phyloP scores from a whole-genome alignment of 768 basidiomycete genomes.

The Leccinum rimulosum region DNA sequence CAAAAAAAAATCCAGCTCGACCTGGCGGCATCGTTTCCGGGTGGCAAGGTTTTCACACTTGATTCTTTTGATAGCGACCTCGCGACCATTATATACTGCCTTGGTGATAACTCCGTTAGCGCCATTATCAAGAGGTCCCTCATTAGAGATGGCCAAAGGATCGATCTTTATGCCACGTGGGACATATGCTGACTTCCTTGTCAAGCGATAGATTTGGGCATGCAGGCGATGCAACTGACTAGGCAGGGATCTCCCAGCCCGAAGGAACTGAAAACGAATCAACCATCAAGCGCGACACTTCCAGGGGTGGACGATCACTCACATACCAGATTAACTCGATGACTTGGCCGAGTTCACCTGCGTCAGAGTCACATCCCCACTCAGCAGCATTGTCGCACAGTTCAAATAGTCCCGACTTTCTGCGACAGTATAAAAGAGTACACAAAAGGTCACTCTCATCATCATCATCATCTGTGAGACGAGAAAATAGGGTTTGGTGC shows the following conservation, averaged over 20 bases:
- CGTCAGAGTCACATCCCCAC: neutral
- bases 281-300: neutral
- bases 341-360: constrained; percentile 15
- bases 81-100: constrained; percentile 10
- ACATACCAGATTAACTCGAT: constrained; percentile 28
- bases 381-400: neutral
- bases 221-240: constrained; percentile 10
- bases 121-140: constrained; percentile 8
- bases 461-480: constrained; percentile 6
- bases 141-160: neutral
- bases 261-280: constrained; percentile 14
- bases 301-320: neutral
- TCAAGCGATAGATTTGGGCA: constrained; percentile 26
- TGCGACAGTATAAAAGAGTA: constrained; percentile 21
- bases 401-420: constrained; percentile 12
- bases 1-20: neutral
- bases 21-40: constrained; percentile 12
- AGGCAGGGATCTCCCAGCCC: neutral
- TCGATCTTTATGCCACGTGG: constrained; percentile 18
- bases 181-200: constrained; percentile 28
- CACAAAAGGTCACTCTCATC: constrained; percentile 18
- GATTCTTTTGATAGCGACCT: constrained; percentile 29
- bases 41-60: neutral
- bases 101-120: constrained; percentile 22
- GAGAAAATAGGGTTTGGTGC: constrained; percentile 7